phyloP scores from a whole-genome alignment of 306 rosid genomes.

The Cicer pinnatifidum region DNA sequence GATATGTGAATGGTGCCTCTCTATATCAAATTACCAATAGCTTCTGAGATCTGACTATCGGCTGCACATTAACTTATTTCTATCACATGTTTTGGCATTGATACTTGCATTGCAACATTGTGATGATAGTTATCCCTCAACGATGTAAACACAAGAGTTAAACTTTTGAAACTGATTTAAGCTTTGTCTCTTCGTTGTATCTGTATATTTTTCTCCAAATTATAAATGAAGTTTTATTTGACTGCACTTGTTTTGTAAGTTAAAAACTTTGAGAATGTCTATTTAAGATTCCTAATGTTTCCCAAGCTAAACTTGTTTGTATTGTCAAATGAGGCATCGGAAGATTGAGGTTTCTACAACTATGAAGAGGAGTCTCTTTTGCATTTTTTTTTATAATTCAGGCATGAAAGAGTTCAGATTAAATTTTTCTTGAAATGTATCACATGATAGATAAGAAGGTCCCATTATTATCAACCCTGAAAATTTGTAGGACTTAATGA shows the following conservation, averaged over 20 bases:
- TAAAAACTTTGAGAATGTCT: slow-evolving; percentile 16
- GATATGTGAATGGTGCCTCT: slow-evolving; percentile 17
- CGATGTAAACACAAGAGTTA: slow-evolving; percentile 4
- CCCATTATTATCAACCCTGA: background rate
- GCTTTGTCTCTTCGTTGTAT: slow-evolving; percentile 15
- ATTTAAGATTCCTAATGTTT: slow-evolving; percentile 11
- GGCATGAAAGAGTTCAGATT: background rate
- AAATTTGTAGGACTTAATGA: slow-evolving; percentile 15
- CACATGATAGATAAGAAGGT: background rate
- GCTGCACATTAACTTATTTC: slow-evolving; percentile 1
- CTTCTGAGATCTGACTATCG: slow-evolving; percentile 3
- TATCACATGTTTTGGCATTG: background rate
- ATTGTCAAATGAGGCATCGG: slow-evolving; percentile 5
- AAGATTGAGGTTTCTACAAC: slow-evolving; percentile 19
- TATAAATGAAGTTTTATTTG: slow-evolving; percentile 18
- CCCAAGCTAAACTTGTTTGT: slow-evolving; percentile 10
- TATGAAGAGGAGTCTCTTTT: slow-evolving; percentile 16
- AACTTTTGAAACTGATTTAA: background rate
- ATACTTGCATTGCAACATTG: slow-evolving; percentile 9
- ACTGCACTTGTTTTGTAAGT: background rate
- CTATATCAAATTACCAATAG: background rate
- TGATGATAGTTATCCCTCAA: slow-evolving; percentile 8
- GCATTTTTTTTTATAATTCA: background rate
- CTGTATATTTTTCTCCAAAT: slow-evolving; percentile 26
- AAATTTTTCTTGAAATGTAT: background rate